Base-by-base conservation (phyloP, 192 early-diverging fungal species). In the Podila horticola region DNA sequence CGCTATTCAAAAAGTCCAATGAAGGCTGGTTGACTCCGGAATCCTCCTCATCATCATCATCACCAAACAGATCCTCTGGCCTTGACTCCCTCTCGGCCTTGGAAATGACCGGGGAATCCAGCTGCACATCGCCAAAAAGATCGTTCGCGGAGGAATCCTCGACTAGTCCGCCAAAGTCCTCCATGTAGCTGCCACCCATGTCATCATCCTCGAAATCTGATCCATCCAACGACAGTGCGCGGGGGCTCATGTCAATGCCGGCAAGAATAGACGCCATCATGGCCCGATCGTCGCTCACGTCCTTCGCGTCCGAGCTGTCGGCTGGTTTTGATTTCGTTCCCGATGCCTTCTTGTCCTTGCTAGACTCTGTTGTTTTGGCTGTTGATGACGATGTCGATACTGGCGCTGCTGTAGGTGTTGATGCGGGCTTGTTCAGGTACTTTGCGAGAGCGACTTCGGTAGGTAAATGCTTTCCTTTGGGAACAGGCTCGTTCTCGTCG, bases 251-350 rank as follows among this genome's bases (percentile, higher is more conserved):
- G 63, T 81, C 71, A 8, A 81, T 28, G 6, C 77, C 77, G 58
- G 77, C 77, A n/a, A 81, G 57, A 26, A 81, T 57, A 59, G 77
- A 81, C 10, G 77, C 77, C 77, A 81, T 81, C 77, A 81, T 81
- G 22, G 66, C 61, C 2, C 71, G 66, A 29, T 81, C 77, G 51
- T 73, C 36, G 19, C 69, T 41, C 1, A 24, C 62, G 50, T 71
- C 60, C 33, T 52, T 28, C n/a, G 58, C 70, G 31, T 51, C 34
- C 17, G 30, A 24, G 24, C 7, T 33, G 20, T 22, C 26, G 1
- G 20, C 55, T 41, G 68, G 17, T 30, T 61, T 69, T n/a, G n/a
- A 38, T 28, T 24, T 13, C 4, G 41, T 45, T 17, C 0, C 58
- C 29, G 29, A 33, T 15, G 33, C 11, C 50, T 33, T 31, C 5